Evolutionary conservation across 2,329 filamentous ascomycete genomes (phyloP).

Genomic region (Aureobasidium mangrovei): DNA sequence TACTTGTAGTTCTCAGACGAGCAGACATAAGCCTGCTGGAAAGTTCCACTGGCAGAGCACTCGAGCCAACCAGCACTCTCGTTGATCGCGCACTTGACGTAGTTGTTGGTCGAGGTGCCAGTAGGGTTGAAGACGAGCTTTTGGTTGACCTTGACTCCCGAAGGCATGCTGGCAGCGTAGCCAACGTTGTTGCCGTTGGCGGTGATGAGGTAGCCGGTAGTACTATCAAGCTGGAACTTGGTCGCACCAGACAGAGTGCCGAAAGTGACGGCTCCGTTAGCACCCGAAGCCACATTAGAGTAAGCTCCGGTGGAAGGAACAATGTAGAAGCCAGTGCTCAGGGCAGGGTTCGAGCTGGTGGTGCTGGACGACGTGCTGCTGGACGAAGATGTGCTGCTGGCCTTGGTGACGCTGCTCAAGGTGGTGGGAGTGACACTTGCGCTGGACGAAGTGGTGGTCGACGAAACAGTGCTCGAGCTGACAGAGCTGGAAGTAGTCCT

Average conservation of each 20-base stretch:
- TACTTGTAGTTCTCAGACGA: not conserved
- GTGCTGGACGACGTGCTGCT: not conserved
- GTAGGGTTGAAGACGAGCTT: not conserved
- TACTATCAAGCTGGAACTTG: not conserved
- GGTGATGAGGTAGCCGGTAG: not conserved
- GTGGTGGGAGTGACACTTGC: not conserved
- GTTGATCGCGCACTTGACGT: not conserved
- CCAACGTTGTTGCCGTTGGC: not conserved
- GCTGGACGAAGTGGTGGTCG: constrained; percentile 1
- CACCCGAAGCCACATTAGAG: not conserved
- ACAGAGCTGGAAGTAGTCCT: constrained; percentile 12
- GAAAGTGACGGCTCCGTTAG: not conserved
- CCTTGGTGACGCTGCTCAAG: not conserved
- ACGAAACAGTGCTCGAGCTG: not conserved
- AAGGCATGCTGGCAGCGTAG: not conserved
- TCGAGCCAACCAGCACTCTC: not conserved
- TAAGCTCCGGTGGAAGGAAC: not conserved
- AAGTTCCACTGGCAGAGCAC: not conserved
- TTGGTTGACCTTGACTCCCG: not conserved
- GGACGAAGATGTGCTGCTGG: not conserved
- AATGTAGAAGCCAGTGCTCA: not conserved
- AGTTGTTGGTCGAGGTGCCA: not conserved
- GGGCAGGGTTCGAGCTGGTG: not conserved
- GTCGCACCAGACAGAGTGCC: not conserved
- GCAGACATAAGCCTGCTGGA: not conserved